Evolutionary conservation across 176 grass and related monocot genomes (phyloP).

Genomic region (Phoenix dactylifera): DNA sequence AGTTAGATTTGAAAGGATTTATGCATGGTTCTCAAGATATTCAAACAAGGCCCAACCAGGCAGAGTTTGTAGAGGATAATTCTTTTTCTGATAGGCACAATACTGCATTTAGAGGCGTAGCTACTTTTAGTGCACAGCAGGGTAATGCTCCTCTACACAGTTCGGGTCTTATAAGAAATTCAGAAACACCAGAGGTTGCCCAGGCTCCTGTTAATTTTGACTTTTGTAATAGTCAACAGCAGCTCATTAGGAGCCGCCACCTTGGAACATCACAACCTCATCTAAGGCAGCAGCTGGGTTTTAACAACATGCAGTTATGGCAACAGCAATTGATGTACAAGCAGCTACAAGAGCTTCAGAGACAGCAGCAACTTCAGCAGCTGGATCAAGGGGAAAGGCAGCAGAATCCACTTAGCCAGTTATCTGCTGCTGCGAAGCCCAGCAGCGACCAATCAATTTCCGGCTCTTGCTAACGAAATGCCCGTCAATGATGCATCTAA

Average conservation of each 20-base stretch:
- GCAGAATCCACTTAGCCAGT: constrained; percentile 13
- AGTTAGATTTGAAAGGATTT: too few species aligned
- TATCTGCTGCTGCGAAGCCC: constrained; percentile 10
- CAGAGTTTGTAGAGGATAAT: too few species aligned
- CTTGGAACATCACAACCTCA: constrained; percentile 66
- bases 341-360: constrained; percentile 25
- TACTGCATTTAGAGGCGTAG: too few species aligned
- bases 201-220: background rate
- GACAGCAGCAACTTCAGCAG: constrained; percentile 28
- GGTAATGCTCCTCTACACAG: too few species aligned
- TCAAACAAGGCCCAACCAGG: too few species aligned
- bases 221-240: background rate
- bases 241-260: background rate
- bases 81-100: too few species aligned
- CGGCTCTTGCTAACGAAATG: constrained; percentile 8
- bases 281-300: constrained; percentile 33
- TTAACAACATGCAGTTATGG: constrained; percentile 32
- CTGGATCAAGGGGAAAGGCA: constrained; percentile 22
- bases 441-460: background rate
- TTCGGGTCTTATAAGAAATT: background rate
- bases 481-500: constrained; percentile 3
- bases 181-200: background rate
- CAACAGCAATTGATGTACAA: constrained; percentile 35
- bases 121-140: too few species aligned
- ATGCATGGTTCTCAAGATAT: too few species aligned